A percentile compares a stretch with the other conserved stretches of the same genome.
These are phyloP conservation scores for Pontederia crassipes DNA, from an alignment of 176 grass and related monocot genomes.

Conservation along the genomic window DNA sequence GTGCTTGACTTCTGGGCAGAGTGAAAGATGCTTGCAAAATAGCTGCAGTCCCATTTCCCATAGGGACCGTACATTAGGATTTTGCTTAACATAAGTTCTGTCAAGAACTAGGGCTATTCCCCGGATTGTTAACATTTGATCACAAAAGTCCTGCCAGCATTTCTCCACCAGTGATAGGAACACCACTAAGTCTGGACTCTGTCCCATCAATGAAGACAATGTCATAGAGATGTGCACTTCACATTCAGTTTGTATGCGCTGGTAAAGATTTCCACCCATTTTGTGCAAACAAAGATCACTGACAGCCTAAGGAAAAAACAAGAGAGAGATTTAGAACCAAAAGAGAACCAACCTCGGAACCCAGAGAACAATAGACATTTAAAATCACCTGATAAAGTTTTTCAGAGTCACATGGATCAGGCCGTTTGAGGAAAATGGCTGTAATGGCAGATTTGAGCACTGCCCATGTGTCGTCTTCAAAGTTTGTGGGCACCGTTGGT, in stretches of 20 bases:
- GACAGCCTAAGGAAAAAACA: slow-evolving; percentile 46
- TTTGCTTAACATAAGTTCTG: slow-evolving; percentile 95
- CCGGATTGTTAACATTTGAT: slow-evolving; percentile 98
- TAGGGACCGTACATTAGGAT: slow-evolving; percentile 59
- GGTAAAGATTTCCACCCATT: slow-evolving; percentile 77
- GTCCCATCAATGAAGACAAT: slow-evolving; percentile 70
- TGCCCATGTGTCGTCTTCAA: slow-evolving; percentile 92
- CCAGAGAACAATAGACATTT: slow-evolving; percentile 1
- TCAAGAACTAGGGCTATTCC: slow-evolving; percentile 97
- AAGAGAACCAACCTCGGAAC: background rate
- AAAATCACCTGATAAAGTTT: slow-evolving; percentile 87
- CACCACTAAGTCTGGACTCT: slow-evolving; percentile 93
- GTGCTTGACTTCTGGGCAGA: slow-evolving; percentile 66
- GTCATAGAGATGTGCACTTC: slow-evolving; percentile 82
- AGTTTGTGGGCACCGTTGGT: slow-evolving; percentile 77
- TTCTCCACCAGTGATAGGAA: slow-evolving; percentile 86
- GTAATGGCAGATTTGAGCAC: slow-evolving; percentile 83
- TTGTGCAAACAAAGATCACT: slow-evolving; percentile 85
- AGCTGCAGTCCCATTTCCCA: slow-evolving; percentile 97
- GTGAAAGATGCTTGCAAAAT: slow-evolving; percentile 72
- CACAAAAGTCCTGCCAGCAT: slow-evolving; percentile 99
- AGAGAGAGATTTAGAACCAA: background rate
- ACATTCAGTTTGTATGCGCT: slow-evolving; percentile 80
- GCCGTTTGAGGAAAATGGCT: slow-evolving; percentile 93
- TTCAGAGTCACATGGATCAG: slow-evolving; percentile 74